Base-by-base conservation (phyloP, 352 stramenopile genomes). In the Phytopythium vexans region DNA sequence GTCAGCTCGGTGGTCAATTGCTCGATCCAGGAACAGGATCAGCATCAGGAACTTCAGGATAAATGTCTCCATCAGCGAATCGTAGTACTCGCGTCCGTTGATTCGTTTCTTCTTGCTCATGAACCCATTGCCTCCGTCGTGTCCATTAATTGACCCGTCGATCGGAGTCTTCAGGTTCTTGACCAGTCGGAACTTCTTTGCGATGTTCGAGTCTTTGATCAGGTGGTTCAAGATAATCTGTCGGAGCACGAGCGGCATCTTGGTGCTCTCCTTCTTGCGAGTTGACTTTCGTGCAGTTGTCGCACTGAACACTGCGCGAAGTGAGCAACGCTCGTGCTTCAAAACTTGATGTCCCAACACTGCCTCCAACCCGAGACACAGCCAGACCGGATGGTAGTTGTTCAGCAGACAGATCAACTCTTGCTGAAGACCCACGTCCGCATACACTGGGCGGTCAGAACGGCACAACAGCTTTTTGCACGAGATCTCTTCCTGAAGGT, bases 31-130 rank as follows among this genome's bases (percentile, higher is more conserved):
- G 57, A 98, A 97, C 42, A 97, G 65, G 34, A 98, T 81, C 8
- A 99, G 61, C 64, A 94, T 93, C 36, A 98, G 70, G 40, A 98
- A 92, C 63, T 96, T 88, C 16, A 89, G 77, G 38, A 98, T 80
- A 42, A 96, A 95, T 5, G 89, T 76, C 32, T 89, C 79, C 46
- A 92, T 89, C 52, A 97, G 68, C 35, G 89, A 82, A 34, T 88
- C 73, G 46, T 95, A 88, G 42, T 89, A 91, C 70, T 88, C 75
- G 15, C 79, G 74, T 1, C 81, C 81, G 6, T 82, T 84, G 39
- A 91, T 86, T 50, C 81, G 74, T 48, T 85, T 83, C 59, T 89
- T 90, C 10, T 59, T 67, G 46, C 80, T 88, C 33, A 46, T 70
- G 43, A 84, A 82, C 3, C 58, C 61, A 43, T 66, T 84, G 12